Evolutionary conservation across 164 flowering plant genomes (phyloP).

Genomic region (Umbellularia californica): DNA sequence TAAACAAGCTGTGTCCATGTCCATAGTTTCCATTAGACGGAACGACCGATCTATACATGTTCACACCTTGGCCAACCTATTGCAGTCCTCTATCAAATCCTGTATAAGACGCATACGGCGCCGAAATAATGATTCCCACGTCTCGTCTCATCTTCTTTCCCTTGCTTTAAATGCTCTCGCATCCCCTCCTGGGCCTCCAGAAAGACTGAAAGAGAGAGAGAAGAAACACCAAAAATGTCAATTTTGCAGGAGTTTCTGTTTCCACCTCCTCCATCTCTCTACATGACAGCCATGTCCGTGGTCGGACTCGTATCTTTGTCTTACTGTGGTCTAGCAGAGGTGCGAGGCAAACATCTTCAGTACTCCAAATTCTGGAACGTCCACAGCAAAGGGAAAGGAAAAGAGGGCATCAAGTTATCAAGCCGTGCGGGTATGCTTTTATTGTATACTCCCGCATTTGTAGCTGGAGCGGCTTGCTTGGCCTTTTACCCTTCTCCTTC

Average conservation of each 20-base stretch:
- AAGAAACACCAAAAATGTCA: neutral
- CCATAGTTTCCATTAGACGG: too few relatives aligned
- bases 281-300: slow-evolving; percentile 33
- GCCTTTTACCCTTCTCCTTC: slow-evolving; percentile 14
- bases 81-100: too few relatives aligned
- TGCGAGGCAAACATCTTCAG: slow-evolving; percentile 45
- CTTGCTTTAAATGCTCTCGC: neutral
- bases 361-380: slow-evolving; percentile 54
- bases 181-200: neutral
- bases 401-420: slow-evolving; percentile 9
- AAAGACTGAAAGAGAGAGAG: neutral
- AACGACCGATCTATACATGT: too few relatives aligned
- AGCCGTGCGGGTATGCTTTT: slow-evolving; percentile 50
- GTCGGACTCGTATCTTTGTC: slow-evolving; percentile 22
- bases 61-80: too few relatives aligned
- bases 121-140: too few relatives aligned
- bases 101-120: too few relatives aligned
- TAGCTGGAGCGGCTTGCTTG: slow-evolving; percentile 33
- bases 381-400: neutral
- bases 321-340: slow-evolving; percentile 31
- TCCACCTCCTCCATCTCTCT: slow-evolving; percentile 43
- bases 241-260: slow-evolving; percentile 17
- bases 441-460: slow-evolving; percentile 46
- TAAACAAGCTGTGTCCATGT: too few relatives aligned
- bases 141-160: neutral